Base-by-base conservation (phyloP, 1,284 basidiomycete species). In the Mycosarcoma mackinlayi region DNA sequence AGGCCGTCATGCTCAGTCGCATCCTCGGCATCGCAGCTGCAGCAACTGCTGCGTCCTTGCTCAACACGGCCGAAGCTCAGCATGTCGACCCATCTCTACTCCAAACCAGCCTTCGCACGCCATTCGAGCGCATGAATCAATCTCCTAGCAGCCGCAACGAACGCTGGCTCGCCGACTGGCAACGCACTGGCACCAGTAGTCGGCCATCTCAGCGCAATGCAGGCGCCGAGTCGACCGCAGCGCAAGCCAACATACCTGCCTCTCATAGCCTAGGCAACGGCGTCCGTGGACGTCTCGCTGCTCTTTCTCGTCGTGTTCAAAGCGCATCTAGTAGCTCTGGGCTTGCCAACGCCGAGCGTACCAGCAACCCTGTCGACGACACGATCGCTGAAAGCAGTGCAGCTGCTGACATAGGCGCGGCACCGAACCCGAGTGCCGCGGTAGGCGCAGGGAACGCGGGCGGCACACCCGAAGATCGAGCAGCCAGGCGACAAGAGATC, bases 1-100 rank as follows among this genome's bases (percentile, higher is more conserved):
- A 81, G 57, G 79, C 77, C 16, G 73, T 73, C 47, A 81, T 81
- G 79, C 66, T 81, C 11, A 73, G 71, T 49, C 68, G 77, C 10
- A 79, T 81, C 19, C 54, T 80, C 6, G 65, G 71, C 30, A 75
- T 81, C 19, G 79, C 79, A 8, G 68, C 79, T 8, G 78, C 79
- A 21, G 79, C 79, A 3, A 81, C 79, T 5, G 79, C 79, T 23
- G 72, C 79, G 3, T 81, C 79, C 13, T 57, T 81, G 40, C 63
- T 80, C 38, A 76, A 65, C 46, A 61, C 60, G 11, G 39, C 55
- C 33, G 57, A 60, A 7, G 48, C 71, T 11, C 60, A 70, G 18
- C 53, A 60, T 10, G 69, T 67, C 6, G 69, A 72, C n/a, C 59
- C 64, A 2, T 62, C 69, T n/a, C 44, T 72, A 23, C 64, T 72